Conservation (phyloP, 2,329 filamentous ascomycete genomes). For the Pseudogymnoascus sp. region DNA sequence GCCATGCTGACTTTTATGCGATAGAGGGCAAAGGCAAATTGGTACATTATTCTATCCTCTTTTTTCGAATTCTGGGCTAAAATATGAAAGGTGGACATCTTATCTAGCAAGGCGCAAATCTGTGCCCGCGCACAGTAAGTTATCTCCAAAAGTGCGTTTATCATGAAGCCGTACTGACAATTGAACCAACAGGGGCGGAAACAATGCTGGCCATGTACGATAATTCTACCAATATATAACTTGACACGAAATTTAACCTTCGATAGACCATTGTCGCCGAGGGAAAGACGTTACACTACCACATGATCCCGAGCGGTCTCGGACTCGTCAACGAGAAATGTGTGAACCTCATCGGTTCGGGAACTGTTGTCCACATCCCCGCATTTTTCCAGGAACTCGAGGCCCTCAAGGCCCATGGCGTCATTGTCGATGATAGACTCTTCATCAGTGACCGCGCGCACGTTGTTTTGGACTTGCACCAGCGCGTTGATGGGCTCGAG, state of each 20-base stretch:
- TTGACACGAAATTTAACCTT: slow-evolving; percentile 34
- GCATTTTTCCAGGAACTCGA: slow-evolving; percentile 59
- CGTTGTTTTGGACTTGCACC: slow-evolving; percentile 58
- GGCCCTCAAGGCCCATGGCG: slow-evolving; percentile 52
- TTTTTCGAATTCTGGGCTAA: neutral
- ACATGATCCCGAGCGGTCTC: slow-evolving; percentile 58
- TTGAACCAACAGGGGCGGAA: slow-evolving; percentile 43
- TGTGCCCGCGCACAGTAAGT: slow-evolving; percentile 9
- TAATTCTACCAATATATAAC: slow-evolving; percentile 13
- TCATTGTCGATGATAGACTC: slow-evolving; percentile 51
- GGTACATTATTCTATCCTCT: neutral
- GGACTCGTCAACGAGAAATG: slow-evolving; percentile 65
- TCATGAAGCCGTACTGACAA: slow-evolving; percentile 39
- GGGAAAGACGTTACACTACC: slow-evolving; percentile 40
- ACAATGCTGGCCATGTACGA: slow-evolving; percentile 44
- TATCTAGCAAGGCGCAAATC: slow-evolving; percentile 10
- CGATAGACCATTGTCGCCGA: slow-evolving; percentile 37
- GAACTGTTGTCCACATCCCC: slow-evolving; percentile 59
- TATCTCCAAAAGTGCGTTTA: neutral
- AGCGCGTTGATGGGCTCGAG: slow-evolving; percentile 61
- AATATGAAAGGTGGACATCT: slow-evolving; percentile 10
- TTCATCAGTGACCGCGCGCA: slow-evolving; percentile 58
- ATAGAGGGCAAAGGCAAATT: slow-evolving; percentile 12
- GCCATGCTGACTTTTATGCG: neutral
- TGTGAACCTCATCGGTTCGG: slow-evolving; percentile 68